Evolutionary conservation across 1,284 basidiomycete species (phyloP), one percentile per base, ranked within the genome.

Genomic region (Abortiporus biennis): DNA sequence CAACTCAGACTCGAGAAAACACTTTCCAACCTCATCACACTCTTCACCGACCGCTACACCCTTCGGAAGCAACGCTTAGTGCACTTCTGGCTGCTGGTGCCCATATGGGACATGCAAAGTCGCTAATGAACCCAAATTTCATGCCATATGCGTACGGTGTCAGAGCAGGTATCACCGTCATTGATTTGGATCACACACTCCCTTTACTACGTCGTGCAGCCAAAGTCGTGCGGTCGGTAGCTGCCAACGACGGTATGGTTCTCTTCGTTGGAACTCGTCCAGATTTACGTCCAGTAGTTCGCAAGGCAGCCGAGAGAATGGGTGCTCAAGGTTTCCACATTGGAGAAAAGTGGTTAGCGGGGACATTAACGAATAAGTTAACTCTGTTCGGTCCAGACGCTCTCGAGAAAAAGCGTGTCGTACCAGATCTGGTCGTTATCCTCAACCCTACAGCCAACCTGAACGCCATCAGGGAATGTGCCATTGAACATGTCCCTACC

Each of bases 111-210:
- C 95, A 99, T 61, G 75, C 85, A 20, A 76, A 79, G 38, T 74
- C 82, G 2, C 78, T 89, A 49, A 85, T 95, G 71, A 84, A 90
- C 61, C 84, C 89, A 15, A 83, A 92, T 51, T 94, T 91, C 59
- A 75, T 86, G 52, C 91, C 94, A n/a, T 94, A 92, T 60, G 84
- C 95, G 34, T 98, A 98, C 61, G 96, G 95, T 47, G 81, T 80
- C 19, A 88, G 96, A 42, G 80, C 92, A 25, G 91, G 87, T 12
- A 78, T 97, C 47, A 91, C 91, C 39, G 78, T 98, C 61, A 98
- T 99, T 61, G 93, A 99, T 65, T 74, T 99, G 27, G 92, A 98
- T 62, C 85, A 89, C 52, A 98, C 96, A 0, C 71, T 99, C 1
- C 92, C 93, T 3, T 81, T 94, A 45, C 75, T 99, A 16, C 83